A percentile compares a stretch with the other conserved stretches of the same genome.
Conservation (phyloP, 2,329 filamentous ascomycete genomes). For the Graphiopsis chlorocephala region DNA sequence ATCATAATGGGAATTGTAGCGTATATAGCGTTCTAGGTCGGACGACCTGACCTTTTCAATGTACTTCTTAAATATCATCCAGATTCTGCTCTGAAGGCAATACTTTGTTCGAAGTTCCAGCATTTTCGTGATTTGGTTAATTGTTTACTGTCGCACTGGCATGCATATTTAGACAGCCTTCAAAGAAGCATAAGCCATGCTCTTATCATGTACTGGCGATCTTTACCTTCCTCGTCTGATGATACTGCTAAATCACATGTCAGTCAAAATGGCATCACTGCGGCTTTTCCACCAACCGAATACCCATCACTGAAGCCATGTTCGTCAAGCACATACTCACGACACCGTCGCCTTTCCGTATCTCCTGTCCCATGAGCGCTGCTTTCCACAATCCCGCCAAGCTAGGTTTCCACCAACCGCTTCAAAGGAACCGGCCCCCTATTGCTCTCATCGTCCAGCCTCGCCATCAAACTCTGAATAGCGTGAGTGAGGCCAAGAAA, state of each 20-base stretch:
- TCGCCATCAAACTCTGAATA: background rate
- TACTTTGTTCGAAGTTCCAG: background rate
- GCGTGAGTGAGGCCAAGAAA: background rate
- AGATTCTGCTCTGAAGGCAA: background rate
- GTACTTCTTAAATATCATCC: background rate
- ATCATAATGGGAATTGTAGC: conserved; percentile 1
- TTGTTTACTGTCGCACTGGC: too few species aligned
- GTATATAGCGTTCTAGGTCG: conserved; percentile 1
- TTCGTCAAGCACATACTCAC: too few species aligned
- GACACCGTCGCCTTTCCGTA: too few species aligned
- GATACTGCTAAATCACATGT: too few species aligned
- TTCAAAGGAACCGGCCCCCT: background rate
- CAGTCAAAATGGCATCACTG: too few species aligned
- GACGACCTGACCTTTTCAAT: background rate
- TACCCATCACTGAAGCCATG: too few species aligned
- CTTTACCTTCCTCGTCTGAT: too few species aligned
- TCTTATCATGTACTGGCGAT: too few species aligned
- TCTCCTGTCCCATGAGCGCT: too few species aligned
- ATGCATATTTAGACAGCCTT: too few species aligned
- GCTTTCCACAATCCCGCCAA: background rate
- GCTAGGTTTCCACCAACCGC: background rate
- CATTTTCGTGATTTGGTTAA: background rate
- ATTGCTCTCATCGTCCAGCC: background rate
- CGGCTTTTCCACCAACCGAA: too few species aligned
- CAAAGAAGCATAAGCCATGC: too few species aligned